Conservation (phyloP, 345 rosid genomes). For the Populus tremula region DNA sequence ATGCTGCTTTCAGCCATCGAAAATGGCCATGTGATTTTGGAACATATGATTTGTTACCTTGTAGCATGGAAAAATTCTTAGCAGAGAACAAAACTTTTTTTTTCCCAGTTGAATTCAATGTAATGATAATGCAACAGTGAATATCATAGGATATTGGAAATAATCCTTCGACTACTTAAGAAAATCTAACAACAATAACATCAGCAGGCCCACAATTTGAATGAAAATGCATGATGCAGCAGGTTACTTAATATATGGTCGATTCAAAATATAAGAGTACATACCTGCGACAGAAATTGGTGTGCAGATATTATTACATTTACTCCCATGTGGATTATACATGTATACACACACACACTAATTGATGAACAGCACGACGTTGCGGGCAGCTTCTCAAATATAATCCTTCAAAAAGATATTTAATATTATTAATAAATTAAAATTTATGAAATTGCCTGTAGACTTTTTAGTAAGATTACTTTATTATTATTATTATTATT, state of each 20-base stretch:
- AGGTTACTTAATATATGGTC: too few relatives aligned
- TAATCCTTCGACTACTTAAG: conserved; percentile 5
- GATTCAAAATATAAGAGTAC: not conserved
- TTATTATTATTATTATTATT: too few relatives aligned
- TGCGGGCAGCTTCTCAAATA: too few relatives aligned
- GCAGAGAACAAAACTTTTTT: not conserved
- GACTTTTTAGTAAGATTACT: too few relatives aligned
- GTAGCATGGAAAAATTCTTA: not conserved
- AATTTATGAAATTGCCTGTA: too few relatives aligned
- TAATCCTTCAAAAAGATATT: too few relatives aligned
- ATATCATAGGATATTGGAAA: conserved; percentile 7
- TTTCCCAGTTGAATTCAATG: not conserved
- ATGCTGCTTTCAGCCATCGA: not conserved
- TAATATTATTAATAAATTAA: too few relatives aligned
- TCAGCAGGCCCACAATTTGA: not conserved
- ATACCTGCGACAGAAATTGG: not conserved
- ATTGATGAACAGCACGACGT: too few relatives aligned
- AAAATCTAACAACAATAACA: not conserved
- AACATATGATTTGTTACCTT: conserved; percentile 14
- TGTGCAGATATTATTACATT: not conserved
- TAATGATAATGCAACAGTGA: conserved; percentile 4
- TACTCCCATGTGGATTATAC: not conserved
- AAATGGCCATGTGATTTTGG: conserved; percentile 3
- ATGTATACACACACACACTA: too few relatives aligned
- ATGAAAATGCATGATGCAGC: conserved; percentile 13